phyloP scores from a whole-genome alignment of 2,329 filamentous ascomycete species.

The Sarocladiaceae sp. region DNA sequence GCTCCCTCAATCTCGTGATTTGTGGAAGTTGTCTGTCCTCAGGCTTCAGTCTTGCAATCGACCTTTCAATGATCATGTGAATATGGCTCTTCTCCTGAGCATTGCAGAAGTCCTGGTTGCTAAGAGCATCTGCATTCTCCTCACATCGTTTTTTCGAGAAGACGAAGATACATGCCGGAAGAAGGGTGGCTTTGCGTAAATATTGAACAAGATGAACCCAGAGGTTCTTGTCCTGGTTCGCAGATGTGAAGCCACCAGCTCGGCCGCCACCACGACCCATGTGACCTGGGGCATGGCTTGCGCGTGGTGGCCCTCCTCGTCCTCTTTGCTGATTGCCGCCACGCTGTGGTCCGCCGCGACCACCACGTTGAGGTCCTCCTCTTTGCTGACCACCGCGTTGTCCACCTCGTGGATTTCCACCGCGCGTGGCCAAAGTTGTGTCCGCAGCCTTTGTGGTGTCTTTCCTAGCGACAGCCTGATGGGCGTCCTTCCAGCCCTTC shows the following conservation, averaged over 20 bases:
- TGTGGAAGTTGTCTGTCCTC: slow-evolving; percentile 91
- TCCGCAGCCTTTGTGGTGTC: slow-evolving; percentile 62
- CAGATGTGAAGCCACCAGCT: slow-evolving; percentile 79
- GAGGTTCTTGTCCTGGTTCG: slow-evolving; percentile 89
- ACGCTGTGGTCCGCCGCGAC: slow-evolving; percentile 46
- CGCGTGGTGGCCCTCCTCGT: slow-evolving; percentile 50
- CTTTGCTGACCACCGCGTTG: slow-evolving; percentile 33
- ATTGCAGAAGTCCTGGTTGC: slow-evolving; percentile 92
- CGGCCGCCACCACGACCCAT: slow-evolving; percentile 86
- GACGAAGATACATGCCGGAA: slow-evolving; percentile 95
- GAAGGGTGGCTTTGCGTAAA: slow-evolving; percentile 77
- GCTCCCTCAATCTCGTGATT: slow-evolving; percentile 80
- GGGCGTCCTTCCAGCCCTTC: slow-evolving; percentile 91
- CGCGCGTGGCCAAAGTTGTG: slow-evolving; percentile 29
- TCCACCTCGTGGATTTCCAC: slow-evolving; percentile 31
- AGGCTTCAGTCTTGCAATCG: slow-evolving; percentile 81
- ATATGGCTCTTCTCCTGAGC: slow-evolving; percentile 93
- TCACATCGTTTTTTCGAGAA: slow-evolving; percentile 98
- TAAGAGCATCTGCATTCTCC: slow-evolving; percentile 92
- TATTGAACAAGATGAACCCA: slow-evolving; percentile 96
- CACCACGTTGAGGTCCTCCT: slow-evolving; percentile 48
- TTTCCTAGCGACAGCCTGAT: slow-evolving; percentile 73
- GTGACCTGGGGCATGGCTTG: slow-evolving; percentile 67
- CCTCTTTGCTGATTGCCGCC: slow-evolving; percentile 50
- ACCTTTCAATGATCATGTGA: slow-evolving; percentile 96